These are phyloP conservation scores for Pseudogymnoascus sp. DNA, from an alignment of 2,329 filamentous ascomycete species.

Conservation along the genomic window DNA sequence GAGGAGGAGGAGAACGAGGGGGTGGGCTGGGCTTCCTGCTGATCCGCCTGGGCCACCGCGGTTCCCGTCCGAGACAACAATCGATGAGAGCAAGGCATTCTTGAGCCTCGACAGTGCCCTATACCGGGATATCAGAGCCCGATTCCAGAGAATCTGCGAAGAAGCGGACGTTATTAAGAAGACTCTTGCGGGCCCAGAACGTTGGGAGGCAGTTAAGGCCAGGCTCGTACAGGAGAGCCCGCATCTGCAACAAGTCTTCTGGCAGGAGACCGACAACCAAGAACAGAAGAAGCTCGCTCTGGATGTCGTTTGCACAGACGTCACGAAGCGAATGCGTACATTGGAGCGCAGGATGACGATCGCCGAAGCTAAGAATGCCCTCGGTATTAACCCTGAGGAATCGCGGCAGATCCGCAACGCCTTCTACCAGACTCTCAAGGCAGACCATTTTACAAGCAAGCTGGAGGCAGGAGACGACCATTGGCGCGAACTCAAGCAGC, in stretches of 20 bases:
- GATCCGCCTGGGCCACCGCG: constrained; percentile 62
- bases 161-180: constrained; percentile 65
- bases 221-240: constrained; percentile 56
- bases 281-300: constrained; percentile 62
- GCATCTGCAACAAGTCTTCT: constrained; percentile 57
- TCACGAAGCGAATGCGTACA: constrained; percentile 70
- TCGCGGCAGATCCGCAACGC: constrained; percentile 57
- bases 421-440: constrained; percentile 59
- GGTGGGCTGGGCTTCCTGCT: constrained; percentile 60
- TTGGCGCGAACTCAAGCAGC: constrained; percentile 62
- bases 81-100: constrained; percentile 68
- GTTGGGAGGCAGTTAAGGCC: constrained; percentile 66
- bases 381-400: constrained; percentile 62
- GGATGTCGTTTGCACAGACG: constrained; percentile 73
- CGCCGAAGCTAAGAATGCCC: constrained; percentile 63
- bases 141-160: constrained; percentile 64
- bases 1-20: constrained; percentile 58
- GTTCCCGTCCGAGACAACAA: constrained; percentile 75
- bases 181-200: constrained; percentile 62
- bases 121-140: constrained; percentile 58
- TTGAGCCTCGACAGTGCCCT: constrained; percentile 54
- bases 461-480: constrained; percentile 63
- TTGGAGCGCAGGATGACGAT: constrained; percentile 61
- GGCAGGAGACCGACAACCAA: constrained; percentile 47
- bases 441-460: constrained; percentile 64